Evolutionary conservation across 1,139 yeast genomes (phyloP).

Genomic region (Blastobotrys indianensis): DNA sequence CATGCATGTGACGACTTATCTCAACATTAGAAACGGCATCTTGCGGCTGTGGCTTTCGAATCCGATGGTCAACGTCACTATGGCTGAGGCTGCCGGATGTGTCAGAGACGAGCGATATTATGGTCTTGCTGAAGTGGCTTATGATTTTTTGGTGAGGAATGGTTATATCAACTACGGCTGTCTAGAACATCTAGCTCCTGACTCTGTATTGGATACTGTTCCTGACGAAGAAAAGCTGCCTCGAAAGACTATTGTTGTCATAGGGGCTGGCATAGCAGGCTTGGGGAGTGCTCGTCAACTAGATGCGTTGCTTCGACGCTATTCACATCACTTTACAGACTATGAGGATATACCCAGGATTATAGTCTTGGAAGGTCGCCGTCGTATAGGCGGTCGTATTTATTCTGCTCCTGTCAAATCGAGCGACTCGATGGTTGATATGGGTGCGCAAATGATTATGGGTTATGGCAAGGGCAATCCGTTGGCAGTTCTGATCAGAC

Average conservation of each 20-base stretch:
- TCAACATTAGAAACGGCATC: constrained; percentile 40
- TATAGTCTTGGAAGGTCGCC: constrained; percentile 37
- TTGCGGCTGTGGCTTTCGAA: constrained; percentile 41
- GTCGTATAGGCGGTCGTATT: constrained; percentile 41
- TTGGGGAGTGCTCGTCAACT: constrained; percentile 41
- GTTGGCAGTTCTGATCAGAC: constrained; percentile 35
- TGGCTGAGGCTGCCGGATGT: constrained; percentile 42
- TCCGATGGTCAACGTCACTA: constrained; percentile 39
- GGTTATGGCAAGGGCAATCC: constrained; percentile 43
- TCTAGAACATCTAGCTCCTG: constrained; percentile 28
- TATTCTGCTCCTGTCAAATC: constrained; percentile 35
- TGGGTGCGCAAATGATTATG: constrained; percentile 39
- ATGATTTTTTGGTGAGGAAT: constrained; percentile 38
- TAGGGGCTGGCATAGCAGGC: constrained; percentile 43
- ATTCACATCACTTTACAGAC: constrained; percentile 32
- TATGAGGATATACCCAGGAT: constrained; percentile 39
- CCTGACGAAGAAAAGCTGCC: constrained; percentile 30
- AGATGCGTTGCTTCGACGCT: constrained; percentile 33
- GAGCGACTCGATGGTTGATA: constrained; percentile 31
- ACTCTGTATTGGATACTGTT: constrained; percentile 15
- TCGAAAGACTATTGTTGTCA: constrained; percentile 34
- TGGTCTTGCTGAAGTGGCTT: constrained; percentile 39
- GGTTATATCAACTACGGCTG: constrained; percentile 43
- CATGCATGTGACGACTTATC: constrained; percentile 39
- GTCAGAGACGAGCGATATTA: constrained; percentile 38